Conservation (phyloP, 495 filamentous ascomycete genomes). For the Elaphomyces granulatus region DNA sequence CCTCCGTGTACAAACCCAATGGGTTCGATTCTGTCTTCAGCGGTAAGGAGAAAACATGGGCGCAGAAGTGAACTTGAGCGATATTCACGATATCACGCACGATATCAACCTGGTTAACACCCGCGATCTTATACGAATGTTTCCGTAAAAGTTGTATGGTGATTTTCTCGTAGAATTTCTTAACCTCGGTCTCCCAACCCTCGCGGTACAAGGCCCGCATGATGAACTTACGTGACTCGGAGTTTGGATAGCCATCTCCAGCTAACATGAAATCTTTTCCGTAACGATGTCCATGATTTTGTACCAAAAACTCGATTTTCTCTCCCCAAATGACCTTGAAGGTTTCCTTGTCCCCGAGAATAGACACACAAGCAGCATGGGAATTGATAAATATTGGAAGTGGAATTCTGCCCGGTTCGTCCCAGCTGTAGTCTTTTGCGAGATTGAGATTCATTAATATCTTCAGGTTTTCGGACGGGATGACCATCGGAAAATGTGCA, state of each 20-base stretch:
- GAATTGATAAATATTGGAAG: slow-evolving; percentile 29
- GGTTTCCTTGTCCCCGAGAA: slow-evolving; percentile 34
- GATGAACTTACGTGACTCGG: slow-evolving; percentile 34
- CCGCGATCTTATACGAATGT: slow-evolving; percentile 36
- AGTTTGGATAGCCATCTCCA: slow-evolving; percentile 35
- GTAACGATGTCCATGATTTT: slow-evolving; percentile 23
- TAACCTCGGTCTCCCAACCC: slow-evolving; percentile 37
- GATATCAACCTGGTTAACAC: slow-evolving; percentile 46
- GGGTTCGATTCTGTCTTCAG: slow-evolving; percentile 48
- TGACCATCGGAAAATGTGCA: slow-evolving; percentile 44
- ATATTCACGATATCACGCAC: slow-evolving; percentile 49
- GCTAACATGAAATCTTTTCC: slow-evolving; percentile 41
- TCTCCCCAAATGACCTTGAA: slow-evolving; percentile 45
- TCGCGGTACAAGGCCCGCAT: slow-evolving; percentile 31
- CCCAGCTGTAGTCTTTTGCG: slow-evolving; percentile 37
- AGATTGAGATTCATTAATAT: slow-evolving; percentile 34
- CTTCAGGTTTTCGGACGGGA: slow-evolving; percentile 37
- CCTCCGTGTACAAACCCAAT: slow-evolving; percentile 38
- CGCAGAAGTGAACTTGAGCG: slow-evolving; percentile 42
- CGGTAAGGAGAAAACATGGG: slow-evolving; percentile 48
- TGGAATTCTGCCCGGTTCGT: slow-evolving; percentile 23
- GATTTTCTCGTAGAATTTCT: slow-evolving; percentile 37
- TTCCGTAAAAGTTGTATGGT: slow-evolving; percentile 36
- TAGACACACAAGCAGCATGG: slow-evolving; percentile 32
- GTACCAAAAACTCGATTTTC: slow-evolving; percentile 37